A percentile compares a stretch with the other conserved stretches of the same genome.
phyloP scores from a whole-genome alignment of 2,329 filamentous ascomycete species.

The Thermoascus crustaceus region DNA sequence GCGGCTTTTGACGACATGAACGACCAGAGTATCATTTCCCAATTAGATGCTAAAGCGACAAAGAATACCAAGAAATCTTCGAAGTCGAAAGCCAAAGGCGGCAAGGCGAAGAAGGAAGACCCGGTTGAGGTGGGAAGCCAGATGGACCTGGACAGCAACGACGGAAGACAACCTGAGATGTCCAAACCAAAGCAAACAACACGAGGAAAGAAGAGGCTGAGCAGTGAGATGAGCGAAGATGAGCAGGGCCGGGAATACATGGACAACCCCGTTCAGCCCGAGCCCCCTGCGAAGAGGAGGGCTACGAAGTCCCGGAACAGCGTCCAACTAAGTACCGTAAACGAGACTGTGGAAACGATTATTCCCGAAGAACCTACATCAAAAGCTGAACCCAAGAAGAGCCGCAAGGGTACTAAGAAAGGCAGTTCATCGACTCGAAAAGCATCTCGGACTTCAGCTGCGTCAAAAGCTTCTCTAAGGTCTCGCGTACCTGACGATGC shows the following conservation, averaged over 20 bases:
- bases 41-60: slow-evolving; percentile 42
- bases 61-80: slow-evolving; percentile 44
- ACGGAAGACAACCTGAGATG: slow-evolving; percentile 20
- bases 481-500: slow-evolving; percentile 49
- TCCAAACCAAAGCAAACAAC: slow-evolving; percentile 28
- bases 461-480: slow-evolving; percentile 41
- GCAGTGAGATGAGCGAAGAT: slow-evolving; percentile 43
- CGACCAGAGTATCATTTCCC: slow-evolving; percentile 49
- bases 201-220: slow-evolving; percentile 55
- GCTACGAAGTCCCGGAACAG: slow-evolving; percentile 46
- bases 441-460: slow-evolving; percentile 38
- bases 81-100: slow-evolving; percentile 26
- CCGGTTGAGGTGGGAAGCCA: slow-evolving; percentile 36
- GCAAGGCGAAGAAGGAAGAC: slow-evolving; percentile 32
- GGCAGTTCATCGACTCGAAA: slow-evolving; percentile 39
- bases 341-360: slow-evolving; percentile 31
- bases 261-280: slow-evolving; percentile 17
- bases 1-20: slow-evolving; percentile 44
- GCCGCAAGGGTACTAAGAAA: slow-evolving; percentile 33
- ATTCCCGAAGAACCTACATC: slow-evolving; percentile 11
- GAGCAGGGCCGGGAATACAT: slow-evolving; percentile 11
- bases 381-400: slow-evolving; percentile 38
- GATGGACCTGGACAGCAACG: slow-evolving; percentile 22
- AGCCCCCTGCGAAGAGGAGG: slow-evolving; percentile 51
- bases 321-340: slow-evolving; percentile 21